Base-by-base conservation (phyloP, 192 early-diverging fungal genomes). In the Gonapodya sp. region DNA sequence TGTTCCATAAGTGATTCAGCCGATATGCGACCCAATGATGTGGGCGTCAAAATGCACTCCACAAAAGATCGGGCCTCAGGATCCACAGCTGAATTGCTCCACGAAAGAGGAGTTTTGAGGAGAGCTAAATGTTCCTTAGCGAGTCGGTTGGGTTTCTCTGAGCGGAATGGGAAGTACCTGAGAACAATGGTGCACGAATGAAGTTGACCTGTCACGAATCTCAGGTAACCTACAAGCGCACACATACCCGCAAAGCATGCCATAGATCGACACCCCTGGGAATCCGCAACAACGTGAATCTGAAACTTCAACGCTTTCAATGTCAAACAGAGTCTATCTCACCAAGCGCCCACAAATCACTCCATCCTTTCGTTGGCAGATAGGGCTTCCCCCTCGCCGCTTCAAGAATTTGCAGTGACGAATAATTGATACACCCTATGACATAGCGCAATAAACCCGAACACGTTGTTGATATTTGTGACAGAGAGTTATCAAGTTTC, bases 351-450 rank as follows among this genome's bases (percentile, higher is more conserved):
- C 75, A 77, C 31, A 77, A 18, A 33, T 77, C 75, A 18, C 30
- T 32, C 75, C 75, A 77, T 16, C 75, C 75, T 18, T 77, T 77
- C 30, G 2, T 33, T 18, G 75, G 30, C 2, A 34, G 34, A 34
- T 77, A 77, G 75, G 75, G 75, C 34, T 32, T 77, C 75, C 75
- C 30, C 30, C 2, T 18, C 8, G 75, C 75, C 30, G 75, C 75
- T 77, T 77, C 75, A 2, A 77, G 75, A 33, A 77, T 77, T 34
- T 77, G 75, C 30, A 34, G 31, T 16, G 8, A 16, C 8, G 75
- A 18, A 34, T 77, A 77, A 34, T 77, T 18, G 75, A 77, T 77
- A 34, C 75, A 77, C 24, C 46, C n/a, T n/a, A n/a, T n/a, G n/a
- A n/a, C n/a, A n/a, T n/a, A n/a, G n/a, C n/a, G n/a, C n/a, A n/a